Evolutionary conservation across 306 rosid genomes (phyloP).

Genomic region (Vigna nakashimae): DNA sequence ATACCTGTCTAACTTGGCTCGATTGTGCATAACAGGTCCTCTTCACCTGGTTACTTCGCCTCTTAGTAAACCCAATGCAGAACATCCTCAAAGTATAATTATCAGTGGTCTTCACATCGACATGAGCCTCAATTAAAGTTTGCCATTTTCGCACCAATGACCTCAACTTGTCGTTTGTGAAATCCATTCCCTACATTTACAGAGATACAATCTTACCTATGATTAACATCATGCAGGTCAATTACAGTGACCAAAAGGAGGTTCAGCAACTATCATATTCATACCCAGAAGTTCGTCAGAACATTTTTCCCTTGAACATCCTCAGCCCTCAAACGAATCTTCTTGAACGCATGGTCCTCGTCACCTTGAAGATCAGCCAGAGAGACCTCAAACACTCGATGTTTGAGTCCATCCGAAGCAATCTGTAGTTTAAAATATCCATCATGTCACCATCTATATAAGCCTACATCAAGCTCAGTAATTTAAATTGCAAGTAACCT

Average conservation of each 20-base stretch:
- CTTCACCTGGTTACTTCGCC: slow-evolving; percentile 86
- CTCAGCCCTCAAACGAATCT: slow-evolving; percentile 93
- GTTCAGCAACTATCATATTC: slow-evolving; percentile 8
- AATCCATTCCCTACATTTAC: slow-evolving; percentile 76
- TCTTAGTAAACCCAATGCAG: slow-evolving; percentile 92
- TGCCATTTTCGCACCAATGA: slow-evolving; percentile 92
- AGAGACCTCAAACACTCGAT: slow-evolving; percentile 89
- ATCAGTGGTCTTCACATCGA: slow-evolving; percentile 91
- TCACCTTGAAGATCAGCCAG: slow-evolving; percentile 94
- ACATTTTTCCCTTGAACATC: slow-evolving; percentile 94
- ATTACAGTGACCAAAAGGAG: not conserved
- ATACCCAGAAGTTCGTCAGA: slow-evolving; percentile 91
- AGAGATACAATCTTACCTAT: not conserved
- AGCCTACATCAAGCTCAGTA: not conserved
- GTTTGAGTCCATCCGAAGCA: slow-evolving; percentile 97
- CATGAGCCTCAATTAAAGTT: slow-evolving; percentile 91
- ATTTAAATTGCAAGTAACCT: not conserved
- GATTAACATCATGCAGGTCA: not conserved
- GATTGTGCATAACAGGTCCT: slow-evolving; percentile 94
- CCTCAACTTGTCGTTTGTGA: slow-evolving; percentile 91
- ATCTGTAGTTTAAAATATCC: slow-evolving; percentile 53
- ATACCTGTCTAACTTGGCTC: slow-evolving; percentile 88
- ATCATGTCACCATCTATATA: not conserved
- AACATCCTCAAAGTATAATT: slow-evolving; percentile 80
- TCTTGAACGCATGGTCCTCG: slow-evolving; percentile 91